Evolutionary conservation across 2,329 filamentous ascomycete genomes (phyloP).

Genomic region (Colletotrichum orbiculare): DNA sequence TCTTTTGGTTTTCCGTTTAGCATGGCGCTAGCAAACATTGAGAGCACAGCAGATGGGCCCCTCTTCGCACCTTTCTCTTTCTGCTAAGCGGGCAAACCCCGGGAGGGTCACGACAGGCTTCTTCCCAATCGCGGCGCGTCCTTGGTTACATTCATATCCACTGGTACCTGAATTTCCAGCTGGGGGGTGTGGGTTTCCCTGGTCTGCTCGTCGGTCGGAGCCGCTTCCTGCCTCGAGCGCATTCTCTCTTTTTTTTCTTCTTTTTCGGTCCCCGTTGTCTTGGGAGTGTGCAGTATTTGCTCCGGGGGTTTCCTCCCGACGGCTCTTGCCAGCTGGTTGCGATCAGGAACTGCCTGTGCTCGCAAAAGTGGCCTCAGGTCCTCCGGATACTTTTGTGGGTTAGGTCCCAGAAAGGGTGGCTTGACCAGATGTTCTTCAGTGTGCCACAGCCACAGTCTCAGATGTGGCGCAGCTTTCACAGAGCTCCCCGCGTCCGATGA

Average conservation of each 20-base stretch:
- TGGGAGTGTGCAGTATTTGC: neutral
- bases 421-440: neutral
- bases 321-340: neutral
- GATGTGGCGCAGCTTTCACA: neutral
- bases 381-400: no score
- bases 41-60: no score
- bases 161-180: constrained; percentile 26
- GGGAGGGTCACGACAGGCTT: neutral
- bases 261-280: neutral
- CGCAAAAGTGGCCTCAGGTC: neutral
- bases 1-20: no score
- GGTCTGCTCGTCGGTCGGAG: neutral
- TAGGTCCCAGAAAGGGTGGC: neutral
- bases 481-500: neutral
- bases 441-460: neutral
- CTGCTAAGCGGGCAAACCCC: no score
- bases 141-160: constrained; percentile 12
- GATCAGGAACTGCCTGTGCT: neutral
- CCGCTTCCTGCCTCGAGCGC: constrained; percentile 21
- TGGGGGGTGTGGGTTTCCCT: constrained; percentile 8
- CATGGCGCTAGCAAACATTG: no score
- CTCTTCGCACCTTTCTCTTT: no score
- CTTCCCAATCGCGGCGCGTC: neutral
- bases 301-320: neutral
- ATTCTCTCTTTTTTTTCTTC: no score